Evolutionary conservation across 1,284 basidiomycete genomes (phyloP), one percentile per base, ranked within the genome.

Genomic region (Pseudozyma pruni): DNA sequence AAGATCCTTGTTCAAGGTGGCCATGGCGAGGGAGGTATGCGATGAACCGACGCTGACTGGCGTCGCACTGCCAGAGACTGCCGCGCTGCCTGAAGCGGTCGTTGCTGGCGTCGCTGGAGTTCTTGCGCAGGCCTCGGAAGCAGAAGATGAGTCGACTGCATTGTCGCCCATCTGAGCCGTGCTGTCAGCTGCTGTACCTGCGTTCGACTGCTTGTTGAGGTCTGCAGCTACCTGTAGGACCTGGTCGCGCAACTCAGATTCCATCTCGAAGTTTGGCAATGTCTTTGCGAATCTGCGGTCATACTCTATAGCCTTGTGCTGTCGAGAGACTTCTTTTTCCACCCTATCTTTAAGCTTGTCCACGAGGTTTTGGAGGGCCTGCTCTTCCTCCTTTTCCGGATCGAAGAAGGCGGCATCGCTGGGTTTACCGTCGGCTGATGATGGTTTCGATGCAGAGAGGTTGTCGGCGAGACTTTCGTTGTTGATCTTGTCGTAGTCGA

Each of bases 281-380:
- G 87, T 86, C 62, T 87, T 88, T 0, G 93, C 87, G 59, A 89
- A 87, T 22, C 92, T 88, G 57, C 90, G 87, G 54, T 98, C 95
- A 66, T 88, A 89, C 63, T 95, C 92, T 60, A 97, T 89, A 48
- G 87, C 88, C 84, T 87, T 89, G 54, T 88, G 76, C 13, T 86
- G 87, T 77, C 93, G 87, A 2, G 86, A 83, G 50, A 94, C 88
- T 74, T 98, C 96, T 83, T 91, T 94, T 79, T 97, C 93, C 2
- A 88, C 90, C 75, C 89, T 92, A 16, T 94, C 92, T 76, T 95
- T 91, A 29, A 91, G 85, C 75, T 88, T 89, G 69, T 97, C 93
- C 19, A 81, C 81, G 29, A 83, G 61, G 34, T 76, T 71, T 46
- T 82, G 78, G 1, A 82, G 71, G 23, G 75, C 75, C 44, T 78